Base-by-base conservation (phyloP, 805 yeast genomes). In the Danielozyma ontarioensis region DNA sequence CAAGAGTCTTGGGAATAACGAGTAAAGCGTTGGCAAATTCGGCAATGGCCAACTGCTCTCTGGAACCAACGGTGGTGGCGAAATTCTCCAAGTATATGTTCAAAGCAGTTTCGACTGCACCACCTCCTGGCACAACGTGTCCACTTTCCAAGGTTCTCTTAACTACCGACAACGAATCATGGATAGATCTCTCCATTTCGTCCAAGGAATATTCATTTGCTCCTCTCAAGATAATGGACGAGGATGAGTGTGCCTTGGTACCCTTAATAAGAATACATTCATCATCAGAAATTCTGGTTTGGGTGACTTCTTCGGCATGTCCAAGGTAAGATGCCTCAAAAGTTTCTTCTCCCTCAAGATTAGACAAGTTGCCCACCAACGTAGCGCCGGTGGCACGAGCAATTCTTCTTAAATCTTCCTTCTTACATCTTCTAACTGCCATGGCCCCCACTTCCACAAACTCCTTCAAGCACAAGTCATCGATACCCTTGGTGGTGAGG, bases 351-450 rank as follows among this genome's bases (percentile, higher is more conserved):
- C 97, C 96, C 61, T 93, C 97, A 60, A 94, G 73, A 55, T 93
- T 93, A 35, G 96, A 82, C 78, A 93, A 76, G 45, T 84, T 81
- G 34, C 84, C 70, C 32, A 94, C 72, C 51, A 93, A 68, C 3
- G 96, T 85, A 25, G 96, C 99, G 39, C 99, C 99, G 1, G 97
- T 88, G 28, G 98, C 97, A 53, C 95, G 76, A 5, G 98, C 97
- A 47, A 93, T 90, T 68, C 98, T 80, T 57, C 95, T 78, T 50
- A 93, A 72, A 62, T 93, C 99, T 63, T 93, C 98, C 57, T 87
- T 88, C 63, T 87, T 87, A 71, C 97, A 88, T 49, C 99, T 78
- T 68, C 99, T 83, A 30, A 93, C 96, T 15, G 93, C 97, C 87
- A 88, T 85, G 29, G 86, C 88, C 24, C 87, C 86, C 28, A 85